phyloP scores from a whole-genome alignment of 1,284 basidiomycete genomes.

The Puccinia sorghi region DNA sequence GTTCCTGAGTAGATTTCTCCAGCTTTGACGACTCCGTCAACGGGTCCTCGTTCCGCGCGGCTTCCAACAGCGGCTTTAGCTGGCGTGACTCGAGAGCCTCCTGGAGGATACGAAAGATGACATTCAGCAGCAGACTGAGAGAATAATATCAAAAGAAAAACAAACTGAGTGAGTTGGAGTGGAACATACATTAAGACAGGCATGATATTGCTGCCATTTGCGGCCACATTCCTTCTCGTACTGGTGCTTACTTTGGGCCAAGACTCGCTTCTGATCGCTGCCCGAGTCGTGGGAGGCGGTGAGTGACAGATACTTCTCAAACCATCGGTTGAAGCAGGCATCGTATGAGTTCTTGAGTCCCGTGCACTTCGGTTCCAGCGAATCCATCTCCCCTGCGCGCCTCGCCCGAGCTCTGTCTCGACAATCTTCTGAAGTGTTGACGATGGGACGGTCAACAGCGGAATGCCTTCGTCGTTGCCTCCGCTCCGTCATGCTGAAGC shows the following conservation, averaged over 20 bases:
- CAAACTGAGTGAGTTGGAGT: neutral
- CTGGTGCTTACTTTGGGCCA: constrained; percentile 52
- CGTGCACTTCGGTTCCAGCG: constrained; percentile 57
- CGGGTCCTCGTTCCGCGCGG: constrained; percentile 41
- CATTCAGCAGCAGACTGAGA: neutral
- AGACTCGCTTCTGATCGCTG: neutral
- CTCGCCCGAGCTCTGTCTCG: neutral
- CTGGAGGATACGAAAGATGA: neutral
- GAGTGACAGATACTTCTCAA: constrained; percentile 57
- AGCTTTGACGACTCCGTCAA: constrained; percentile 8
- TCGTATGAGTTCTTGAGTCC: constrained; percentile 58
- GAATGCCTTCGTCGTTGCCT: too few species aligned
- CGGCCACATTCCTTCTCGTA: constrained; percentile 57
- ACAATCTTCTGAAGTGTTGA: too few species aligned
- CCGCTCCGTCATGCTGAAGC: too few species aligned
- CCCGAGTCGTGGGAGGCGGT: constrained; percentile 13
- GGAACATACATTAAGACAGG: constrained; percentile 56
- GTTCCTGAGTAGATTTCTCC: neutral
- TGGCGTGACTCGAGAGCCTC: constrained; percentile 39
- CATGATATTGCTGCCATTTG: constrained; percentile 56
- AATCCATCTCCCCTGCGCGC: constrained; percentile 53
- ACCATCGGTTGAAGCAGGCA: constrained; percentile 58
- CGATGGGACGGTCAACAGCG: too few species aligned
- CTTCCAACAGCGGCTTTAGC: constrained; percentile 35
- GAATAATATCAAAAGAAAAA: neutral